Percentiles rank a stretch among this genome's conserved stretches.
Conservation (phyloP, 2,329 filamentous ascomycete species). For the Fusarium devonianum region DNA sequence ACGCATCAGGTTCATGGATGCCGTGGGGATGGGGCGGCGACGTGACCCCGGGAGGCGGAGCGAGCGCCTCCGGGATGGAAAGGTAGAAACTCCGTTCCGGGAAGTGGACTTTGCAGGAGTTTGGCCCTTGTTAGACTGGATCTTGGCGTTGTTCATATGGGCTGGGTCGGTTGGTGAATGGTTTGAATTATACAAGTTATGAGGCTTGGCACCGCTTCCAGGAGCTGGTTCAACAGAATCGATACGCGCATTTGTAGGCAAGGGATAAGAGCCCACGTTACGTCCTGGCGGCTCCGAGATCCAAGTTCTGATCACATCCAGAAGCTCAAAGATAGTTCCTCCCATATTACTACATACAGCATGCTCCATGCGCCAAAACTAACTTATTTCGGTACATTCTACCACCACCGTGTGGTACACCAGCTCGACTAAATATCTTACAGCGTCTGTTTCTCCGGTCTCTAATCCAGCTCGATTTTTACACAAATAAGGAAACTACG, state of each 20-base stretch:
- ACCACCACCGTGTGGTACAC: slow-evolving; percentile 1
- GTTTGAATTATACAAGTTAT: slow-evolving; percentile 7
- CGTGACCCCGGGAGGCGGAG: slow-evolving; percentile 19
- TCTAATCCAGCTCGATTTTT: slow-evolving; percentile 2
- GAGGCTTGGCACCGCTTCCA: neutral
- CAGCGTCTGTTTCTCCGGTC: slow-evolving; percentile 4
- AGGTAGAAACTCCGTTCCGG: slow-evolving; percentile 41
- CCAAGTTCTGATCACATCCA: neutral
- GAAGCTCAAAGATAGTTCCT: slow-evolving; percentile 4
- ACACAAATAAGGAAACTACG: slow-evolving; percentile 10
- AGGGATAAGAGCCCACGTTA: neutral
- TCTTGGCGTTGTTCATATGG: slow-evolving; percentile 22
- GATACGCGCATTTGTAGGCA: slow-evolving; percentile 24
- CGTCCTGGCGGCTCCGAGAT: slow-evolving; percentile 3
- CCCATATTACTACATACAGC: slow-evolving; percentile 5
- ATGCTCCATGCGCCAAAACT: slow-evolving; percentile 20
- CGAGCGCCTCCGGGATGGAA: slow-evolving; percentile 50
- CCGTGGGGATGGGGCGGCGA: slow-evolving; percentile 55
- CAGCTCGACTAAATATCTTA: slow-evolving; percentile 20
- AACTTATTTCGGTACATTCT: slow-evolving; percentile 6
- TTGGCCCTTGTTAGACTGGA: slow-evolving; percentile 37
- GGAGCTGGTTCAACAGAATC: slow-evolving; percentile 13
- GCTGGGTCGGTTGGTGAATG: slow-evolving; percentile 1
- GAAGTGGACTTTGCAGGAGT: slow-evolving; percentile 40
- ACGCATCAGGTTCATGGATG: slow-evolving; percentile 54